Base-by-base conservation (phyloP, 345 rosid genomes). In the Salix viminalis region DNA sequence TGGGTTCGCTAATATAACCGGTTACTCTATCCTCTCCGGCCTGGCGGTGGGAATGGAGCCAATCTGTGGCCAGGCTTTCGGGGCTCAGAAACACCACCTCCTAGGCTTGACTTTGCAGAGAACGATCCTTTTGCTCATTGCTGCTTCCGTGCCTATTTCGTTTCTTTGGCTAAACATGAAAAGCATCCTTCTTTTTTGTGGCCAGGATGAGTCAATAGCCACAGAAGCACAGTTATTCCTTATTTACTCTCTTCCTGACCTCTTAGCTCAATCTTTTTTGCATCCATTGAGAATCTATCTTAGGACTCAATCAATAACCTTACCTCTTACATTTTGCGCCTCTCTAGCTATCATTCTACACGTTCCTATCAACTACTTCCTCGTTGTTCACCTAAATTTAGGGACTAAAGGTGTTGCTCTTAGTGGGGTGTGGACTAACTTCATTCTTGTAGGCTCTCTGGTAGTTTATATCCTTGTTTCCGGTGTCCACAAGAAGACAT, bases 11-110 rank as follows among this genome's bases (percentile, higher is more conserved):
- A 94, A 94, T 84, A 92, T 94, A 58, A 91, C 95, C 4, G 98
- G 97, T 3, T 92, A 94, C 80, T 92, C 98, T 23, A 73, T 94
- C 73, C 92, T 93, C 68, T 91, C 97, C 4, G 99, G 99, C 64
- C 88, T 94, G 3, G 91, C 96, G 77, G 87, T 88, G 89, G 99
- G 97, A 4, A 94, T 93, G 90, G 99, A 94, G 76, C 90, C 97
- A 10, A 89, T 94, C 30, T 94, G 99, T 72, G 91, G 94, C 0
- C 99, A 94, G 79, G 94, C 97, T 34, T 88, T 87, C 39, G 99
- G 99, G 26, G 99, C 99, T 23, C 82, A 78, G 76, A 89, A 81
- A 4, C 86, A 86, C 65, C 79, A 50, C 34, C 85, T 90, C 46
- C 90, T 93, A 2, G 87, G 90, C 21, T 83, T 86, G 19, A 83